A percentile compares a stretch with the other conserved stretches of the same genome.
These are phyloP conservation scores for Coemansia sp. DNA, from an alignment of 192 early-diverging fungal genomes.

Conservation along the genomic window DNA sequence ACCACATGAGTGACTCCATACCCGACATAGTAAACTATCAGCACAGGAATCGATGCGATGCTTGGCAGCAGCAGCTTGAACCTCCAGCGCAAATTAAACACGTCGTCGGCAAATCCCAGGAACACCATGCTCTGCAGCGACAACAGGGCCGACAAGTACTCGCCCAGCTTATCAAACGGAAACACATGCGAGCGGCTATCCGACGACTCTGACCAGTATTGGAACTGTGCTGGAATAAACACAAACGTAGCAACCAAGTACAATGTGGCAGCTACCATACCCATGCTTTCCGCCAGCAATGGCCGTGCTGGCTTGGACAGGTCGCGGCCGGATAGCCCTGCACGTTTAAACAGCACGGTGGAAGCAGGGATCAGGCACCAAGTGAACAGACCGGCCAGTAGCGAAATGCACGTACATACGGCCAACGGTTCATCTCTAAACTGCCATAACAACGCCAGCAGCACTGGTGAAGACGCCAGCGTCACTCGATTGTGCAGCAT, in stretches of 20 bases:
- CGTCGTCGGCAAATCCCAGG: slow-evolving; percentile 97
- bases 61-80: slow-evolving; percentile 93
- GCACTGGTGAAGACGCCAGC: slow-evolving; percentile 35
- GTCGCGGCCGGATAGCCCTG: slow-evolving; percentile 78
- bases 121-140: slow-evolving; percentile 96
- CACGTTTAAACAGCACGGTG: slow-evolving; percentile 67
- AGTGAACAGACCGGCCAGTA: slow-evolving; percentile 69
- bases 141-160: slow-evolving; percentile 85
- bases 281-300: slow-evolving; percentile 84
- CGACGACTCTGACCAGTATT: slow-evolving; percentile 57
- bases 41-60: slow-evolving; percentile 86
- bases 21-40: slow-evolving; percentile 92
- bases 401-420: slow-evolving; percentile 66
- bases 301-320: slow-evolving; percentile 71
- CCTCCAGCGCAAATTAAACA: slow-evolving; percentile 93
- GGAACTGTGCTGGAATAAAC: slow-evolving; percentile 94
- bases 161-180: slow-evolving; percentile 67
- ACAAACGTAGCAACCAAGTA: slow-evolving; percentile 86
- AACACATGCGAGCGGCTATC: slow-evolving; percentile 17
- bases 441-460: slow-evolving; percentile 57
- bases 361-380: slow-evolving; percentile 69
- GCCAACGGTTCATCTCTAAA: slow-evolving; percentile 70
- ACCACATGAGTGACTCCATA: slow-evolving; percentile 84
- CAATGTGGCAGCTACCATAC: slow-evolving; percentile 80
- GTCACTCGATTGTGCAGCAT: slow-evolving; percentile 35